These are phyloP conservation scores for Hermanozyma aechmeae DNA, from an alignment of 805 yeast genomes.

Conservation along the genomic window DNA sequence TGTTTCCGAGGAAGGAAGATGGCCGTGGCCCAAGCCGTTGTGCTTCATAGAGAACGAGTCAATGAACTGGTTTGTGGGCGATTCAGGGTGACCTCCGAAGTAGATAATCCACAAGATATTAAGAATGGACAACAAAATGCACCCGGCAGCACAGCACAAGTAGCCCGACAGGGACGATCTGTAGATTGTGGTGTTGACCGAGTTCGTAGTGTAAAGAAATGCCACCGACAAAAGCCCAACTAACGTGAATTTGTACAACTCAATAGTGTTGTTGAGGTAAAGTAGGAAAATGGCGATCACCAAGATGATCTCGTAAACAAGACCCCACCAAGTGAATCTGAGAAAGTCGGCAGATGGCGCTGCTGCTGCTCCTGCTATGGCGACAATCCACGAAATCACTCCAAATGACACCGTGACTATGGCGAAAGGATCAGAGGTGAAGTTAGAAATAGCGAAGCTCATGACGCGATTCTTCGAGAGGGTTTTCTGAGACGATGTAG, in stretches of 20 bases:
- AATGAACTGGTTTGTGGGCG: conserved; percentile 77
- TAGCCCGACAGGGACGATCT: conserved; percentile 44
- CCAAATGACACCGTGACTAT: conserved; percentile 72
- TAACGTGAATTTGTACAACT: conserved; percentile 54
- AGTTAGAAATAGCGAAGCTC: conserved; percentile 37
- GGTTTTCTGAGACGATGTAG: no score
- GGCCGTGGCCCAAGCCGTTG: conserved; percentile 24
- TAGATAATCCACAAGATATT: conserved; percentile 82
- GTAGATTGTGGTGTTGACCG: conserved; percentile 75
- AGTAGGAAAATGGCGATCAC: conserved; percentile 41
- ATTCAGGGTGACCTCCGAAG: conserved; percentile 82
- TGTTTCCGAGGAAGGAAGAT: conserved; percentile 15
- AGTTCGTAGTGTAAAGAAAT: conserved; percentile 75
- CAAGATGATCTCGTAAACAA: conserved; percentile 66
- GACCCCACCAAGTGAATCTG: conserved; percentile 93
- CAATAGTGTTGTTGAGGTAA: conserved; percentile 54
- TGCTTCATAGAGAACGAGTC: conserved; percentile 69
- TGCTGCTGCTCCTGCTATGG: conserved; percentile 75
- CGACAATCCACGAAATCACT: conserved; percentile 73
- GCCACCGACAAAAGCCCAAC: conserved; percentile 60
- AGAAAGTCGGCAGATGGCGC: conserved; percentile 43
- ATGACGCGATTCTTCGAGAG: no score
- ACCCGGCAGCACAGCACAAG: conserved; percentile 90
- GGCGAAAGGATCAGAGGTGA: conserved; percentile 82
- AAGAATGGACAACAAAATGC: conserved; percentile 70